A percentile compares a stretch with the other conserved stretches of the same genome.
Conservation (phyloP, 2,329 filamentous ascomycete genomes). For the Claviceps arundinis region DNA sequence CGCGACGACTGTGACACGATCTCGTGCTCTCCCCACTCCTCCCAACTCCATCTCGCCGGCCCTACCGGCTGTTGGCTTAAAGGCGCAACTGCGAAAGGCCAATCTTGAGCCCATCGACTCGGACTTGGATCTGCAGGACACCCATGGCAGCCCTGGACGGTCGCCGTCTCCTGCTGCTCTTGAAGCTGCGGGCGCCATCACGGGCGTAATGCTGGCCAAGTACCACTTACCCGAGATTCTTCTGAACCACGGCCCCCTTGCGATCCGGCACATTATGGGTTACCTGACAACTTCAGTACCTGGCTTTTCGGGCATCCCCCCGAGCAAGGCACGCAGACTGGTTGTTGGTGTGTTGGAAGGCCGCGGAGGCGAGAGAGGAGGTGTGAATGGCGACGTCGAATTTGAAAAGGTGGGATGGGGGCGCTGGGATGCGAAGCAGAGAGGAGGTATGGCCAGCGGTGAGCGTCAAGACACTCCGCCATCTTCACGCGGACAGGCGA, state of each 20-base stretch:
- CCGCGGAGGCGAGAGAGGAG: conserved; percentile 50
- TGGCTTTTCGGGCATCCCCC: conserved; percentile 78
- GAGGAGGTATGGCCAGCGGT: conserved; percentile 49
- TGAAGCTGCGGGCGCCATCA: conserved; percentile 73
- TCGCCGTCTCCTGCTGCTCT: conserved; percentile 35
- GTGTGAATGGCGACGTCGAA: conserved; percentile 55
- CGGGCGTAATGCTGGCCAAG: conserved; percentile 71
- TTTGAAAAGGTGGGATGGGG: conserved; percentile 98
- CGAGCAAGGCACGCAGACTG: conserved; percentile 77
- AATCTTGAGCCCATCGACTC: conserved; percentile 60
- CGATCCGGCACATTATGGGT: conserved; percentile 90
- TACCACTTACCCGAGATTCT: conserved; percentile 85
- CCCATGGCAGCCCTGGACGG: conserved; percentile 17
- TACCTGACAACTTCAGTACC: conserved; percentile 88
- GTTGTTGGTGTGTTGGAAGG: conserved; percentile 89
- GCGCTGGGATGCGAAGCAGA: conserved; percentile 75
- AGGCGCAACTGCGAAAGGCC: conserved; percentile 49
- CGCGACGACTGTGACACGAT: conserved; percentile 45
- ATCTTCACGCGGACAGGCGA: conserved; percentile 33
- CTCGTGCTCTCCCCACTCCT: conserved; percentile 67
- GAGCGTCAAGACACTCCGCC: conserved; percentile 28
- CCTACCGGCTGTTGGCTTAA: conserved; percentile 68
- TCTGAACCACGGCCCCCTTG: conserved; percentile 75
- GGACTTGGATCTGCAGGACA: conserved; percentile 72
- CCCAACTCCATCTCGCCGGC: conserved; percentile 90